Evolutionary conservation across 257 asterid genomes (phyloP).

Genomic region (Coffea canephora): DNA sequence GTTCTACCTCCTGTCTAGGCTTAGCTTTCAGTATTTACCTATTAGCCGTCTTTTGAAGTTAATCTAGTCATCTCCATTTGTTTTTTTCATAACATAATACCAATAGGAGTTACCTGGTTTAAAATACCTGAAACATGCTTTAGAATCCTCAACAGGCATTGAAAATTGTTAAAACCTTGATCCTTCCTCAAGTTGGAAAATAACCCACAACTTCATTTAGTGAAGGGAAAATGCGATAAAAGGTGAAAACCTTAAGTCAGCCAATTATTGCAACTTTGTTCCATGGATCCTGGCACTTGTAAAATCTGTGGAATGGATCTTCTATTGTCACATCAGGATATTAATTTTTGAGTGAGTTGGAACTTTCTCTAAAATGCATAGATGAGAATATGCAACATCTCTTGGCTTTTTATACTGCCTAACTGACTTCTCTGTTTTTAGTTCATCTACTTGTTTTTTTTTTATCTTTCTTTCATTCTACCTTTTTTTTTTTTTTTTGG

Average conservation of each 20-base stretch:
- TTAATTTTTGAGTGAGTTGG: not conserved
- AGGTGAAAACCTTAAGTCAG: not conserved
- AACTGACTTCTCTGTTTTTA: not conserved
- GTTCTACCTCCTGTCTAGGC: not conserved
- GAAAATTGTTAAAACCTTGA: slow-evolving; percentile 5
- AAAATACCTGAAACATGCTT: not conserved
- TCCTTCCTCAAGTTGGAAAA: not conserved
- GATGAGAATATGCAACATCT: not conserved
- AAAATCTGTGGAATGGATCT: not conserved
- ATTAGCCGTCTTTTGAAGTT: not conserved
- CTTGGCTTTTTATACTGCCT: not conserved
- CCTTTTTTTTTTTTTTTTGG: not conserved
- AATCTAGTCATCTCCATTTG: not conserved
- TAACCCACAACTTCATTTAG: not conserved
- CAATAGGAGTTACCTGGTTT: not conserved
- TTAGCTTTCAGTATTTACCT: not conserved
- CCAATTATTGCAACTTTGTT: too few relatives aligned
- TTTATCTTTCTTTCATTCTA: too few relatives aligned
- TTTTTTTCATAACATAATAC: not conserved
- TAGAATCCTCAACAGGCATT: not conserved
- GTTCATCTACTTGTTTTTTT: not conserved
- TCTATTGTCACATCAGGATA: not conserved
- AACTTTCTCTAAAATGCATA: not conserved
- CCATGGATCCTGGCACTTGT: not conserved
- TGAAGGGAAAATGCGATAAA: not conserved